Conservation (phyloP, 2,329 filamentous ascomycete genomes). For the Coniochaeta ligniaria region DNA sequence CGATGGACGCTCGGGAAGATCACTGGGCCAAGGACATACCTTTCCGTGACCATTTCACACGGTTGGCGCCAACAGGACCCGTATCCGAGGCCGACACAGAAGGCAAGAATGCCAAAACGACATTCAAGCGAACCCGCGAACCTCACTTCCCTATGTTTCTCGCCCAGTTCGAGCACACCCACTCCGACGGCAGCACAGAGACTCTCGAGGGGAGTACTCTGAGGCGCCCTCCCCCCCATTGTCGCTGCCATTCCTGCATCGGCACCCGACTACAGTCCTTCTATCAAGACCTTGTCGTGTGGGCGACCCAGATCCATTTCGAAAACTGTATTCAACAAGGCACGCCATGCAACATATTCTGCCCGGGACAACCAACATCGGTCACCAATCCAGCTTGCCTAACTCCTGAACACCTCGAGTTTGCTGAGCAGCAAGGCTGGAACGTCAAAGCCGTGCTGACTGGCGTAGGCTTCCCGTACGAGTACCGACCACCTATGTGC, state of each 20-base stretch:
- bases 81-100: background rate
- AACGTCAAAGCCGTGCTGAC: background rate
- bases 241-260: background rate
- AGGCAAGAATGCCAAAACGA: background rate
- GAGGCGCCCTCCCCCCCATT: background rate
- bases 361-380: background rate
- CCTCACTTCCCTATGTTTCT: background rate
- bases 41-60: background rate
- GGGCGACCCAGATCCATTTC: background rate
- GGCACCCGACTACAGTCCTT: background rate
- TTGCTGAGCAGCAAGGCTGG: background rate
- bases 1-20: background rate
- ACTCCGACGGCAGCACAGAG: background rate
- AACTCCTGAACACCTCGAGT: background rate
- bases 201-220: background rate
- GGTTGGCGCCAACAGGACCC: background rate
- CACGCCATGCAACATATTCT: background rate
- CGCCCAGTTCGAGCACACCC: background rate
- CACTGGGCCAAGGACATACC: background rate
- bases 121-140: background rate
- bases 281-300: background rate
- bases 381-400: background rate
- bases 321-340: background rate
- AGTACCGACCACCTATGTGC: background rate
- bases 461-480: background rate